A percentile compares a stretch with the other conserved stretches of the same genome.
Evolutionary conservation across 805 yeast genomes (phyloP).

Genomic region (Pichia occidentalis): DNA sequence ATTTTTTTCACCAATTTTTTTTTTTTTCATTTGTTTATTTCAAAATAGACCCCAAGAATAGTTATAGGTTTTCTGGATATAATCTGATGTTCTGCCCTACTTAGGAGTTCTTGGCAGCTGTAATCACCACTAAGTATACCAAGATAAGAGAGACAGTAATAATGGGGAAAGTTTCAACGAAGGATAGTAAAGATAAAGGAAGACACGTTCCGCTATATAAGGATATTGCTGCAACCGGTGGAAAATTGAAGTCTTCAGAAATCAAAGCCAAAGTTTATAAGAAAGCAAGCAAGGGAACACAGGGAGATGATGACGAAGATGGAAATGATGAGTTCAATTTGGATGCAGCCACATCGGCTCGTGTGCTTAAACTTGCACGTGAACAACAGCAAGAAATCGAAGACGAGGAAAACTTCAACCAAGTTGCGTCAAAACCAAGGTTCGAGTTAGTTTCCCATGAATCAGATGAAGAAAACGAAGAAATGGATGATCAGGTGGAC

Average conservation of each 20-base stretch:
- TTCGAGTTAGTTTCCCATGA: slow-evolving; percentile 30
- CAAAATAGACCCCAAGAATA: too few species aligned
- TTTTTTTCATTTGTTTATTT: too few species aligned
- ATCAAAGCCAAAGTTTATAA: slow-evolving; percentile 15
- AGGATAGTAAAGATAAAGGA: slow-evolving; percentile 44
- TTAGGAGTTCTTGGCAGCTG: too few species aligned
- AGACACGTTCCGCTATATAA: slow-evolving; percentile 79
- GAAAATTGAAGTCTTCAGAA: slow-evolving; percentile 47
- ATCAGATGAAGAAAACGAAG: slow-evolving; percentile 30
- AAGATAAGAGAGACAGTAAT: too few species aligned
- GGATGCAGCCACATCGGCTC: slow-evolving; percentile 78
- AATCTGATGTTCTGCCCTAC: too few species aligned
- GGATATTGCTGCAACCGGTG: slow-evolving; percentile 71
- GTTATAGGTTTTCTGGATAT: too few species aligned
- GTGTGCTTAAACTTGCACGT: slow-evolving; percentile 80
- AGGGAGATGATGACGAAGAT: slow-evolving; percentile 36
- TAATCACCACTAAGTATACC: too few species aligned
- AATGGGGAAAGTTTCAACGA: slow-evolving; percentile 64
- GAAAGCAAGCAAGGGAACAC: slow-evolving; percentile 1
- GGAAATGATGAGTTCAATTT: slow-evolving; percentile 56
- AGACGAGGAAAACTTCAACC: slow-evolving; percentile 46
- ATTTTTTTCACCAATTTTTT: slow-evolving; percentile 1
- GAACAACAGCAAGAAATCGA: slow-evolving; percentile 91
- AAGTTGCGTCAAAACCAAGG: slow-evolving; percentile 24
- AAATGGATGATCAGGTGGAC: slow-evolving; percentile 18